A percentile compares a stretch with the other conserved stretches of the same genome.
These are phyloP conservation scores for Talaromyces piceae DNA, from an alignment of 2,329 filamentous ascomycete genomes.

Conservation along the genomic window DNA sequence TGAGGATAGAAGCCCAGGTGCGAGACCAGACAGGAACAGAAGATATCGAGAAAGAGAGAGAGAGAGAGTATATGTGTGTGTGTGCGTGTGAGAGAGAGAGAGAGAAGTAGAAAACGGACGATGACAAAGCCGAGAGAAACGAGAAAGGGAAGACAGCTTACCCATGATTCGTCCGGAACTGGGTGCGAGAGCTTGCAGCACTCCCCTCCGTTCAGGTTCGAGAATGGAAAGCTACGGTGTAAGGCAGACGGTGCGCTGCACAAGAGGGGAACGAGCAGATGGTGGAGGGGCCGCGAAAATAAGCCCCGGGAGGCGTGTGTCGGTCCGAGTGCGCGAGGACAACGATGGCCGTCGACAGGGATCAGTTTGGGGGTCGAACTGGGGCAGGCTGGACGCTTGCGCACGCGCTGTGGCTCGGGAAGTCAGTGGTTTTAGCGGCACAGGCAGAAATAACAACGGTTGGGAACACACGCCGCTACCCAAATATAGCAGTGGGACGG, in stretches of 20 bases:
- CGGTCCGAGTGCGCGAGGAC: constrained; percentile 11
- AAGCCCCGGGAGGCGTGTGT: constrained; percentile 11
- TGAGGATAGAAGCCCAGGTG: constrained; percentile 12
- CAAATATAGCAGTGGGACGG: constrained; percentile 5
- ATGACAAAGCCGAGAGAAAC: background rate
- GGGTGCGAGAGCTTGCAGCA: constrained; percentile 11
- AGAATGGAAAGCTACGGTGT: constrained; percentile 10
- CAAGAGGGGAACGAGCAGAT: constrained; percentile 7
- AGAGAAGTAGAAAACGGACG: constrained; percentile 4
- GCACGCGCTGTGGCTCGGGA: constrained; percentile 6
- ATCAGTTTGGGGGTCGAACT: constrained; percentile 9
- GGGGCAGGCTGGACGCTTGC: constrained; percentile 2
- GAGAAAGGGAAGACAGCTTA: constrained; percentile 13
- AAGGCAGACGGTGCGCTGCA: constrained; percentile 13
- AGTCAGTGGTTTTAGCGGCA: too few species aligned
- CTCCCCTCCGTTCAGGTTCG: constrained; percentile 12
- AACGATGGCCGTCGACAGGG: constrained; percentile 10
- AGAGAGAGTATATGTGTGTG: too few species aligned
- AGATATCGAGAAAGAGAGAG: too few species aligned
- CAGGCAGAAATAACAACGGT: constrained; percentile 6
- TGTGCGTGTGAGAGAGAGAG: too few species aligned
- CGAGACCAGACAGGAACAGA: constrained; percentile 8
- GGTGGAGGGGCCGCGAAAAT: constrained; percentile 7
- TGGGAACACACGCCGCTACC: constrained; percentile 7
- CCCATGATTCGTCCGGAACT: constrained; percentile 18